Evolutionary conservation across 306 rosid genomes (phyloP).

Genomic region (Ceratonia siliqua): DNA sequence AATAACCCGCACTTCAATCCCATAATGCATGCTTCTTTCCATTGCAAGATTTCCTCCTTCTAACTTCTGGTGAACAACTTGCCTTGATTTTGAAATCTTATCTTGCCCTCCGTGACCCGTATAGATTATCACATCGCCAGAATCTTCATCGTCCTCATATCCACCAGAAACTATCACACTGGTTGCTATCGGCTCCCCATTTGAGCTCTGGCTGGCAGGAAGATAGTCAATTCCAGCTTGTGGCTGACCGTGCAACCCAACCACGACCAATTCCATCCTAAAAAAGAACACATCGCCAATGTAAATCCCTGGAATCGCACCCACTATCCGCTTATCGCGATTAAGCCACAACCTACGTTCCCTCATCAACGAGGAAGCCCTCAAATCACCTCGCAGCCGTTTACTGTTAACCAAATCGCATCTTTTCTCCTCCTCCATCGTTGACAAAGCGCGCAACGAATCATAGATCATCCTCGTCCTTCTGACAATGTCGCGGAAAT

Average conservation of each 20-base stretch:
- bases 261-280: conserved; percentile 84
- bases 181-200: conserved; percentile 91
- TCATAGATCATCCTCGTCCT: conserved; percentile 77
- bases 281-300: conserved; percentile 83
- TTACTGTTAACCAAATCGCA: conserved; percentile 26
- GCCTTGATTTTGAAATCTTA: conserved; percentile 52
- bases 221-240: conserved; percentile 96
- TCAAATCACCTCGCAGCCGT: conserved; percentile 59
- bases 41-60: conserved; percentile 91
- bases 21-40: conserved; percentile 94
- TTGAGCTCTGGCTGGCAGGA: conserved; percentile 78
- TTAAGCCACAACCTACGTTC: conserved; percentile 77
- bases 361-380: conserved; percentile 65
- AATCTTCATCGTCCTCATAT: conserved; percentile 85
- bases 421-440: conserved; percentile 55
- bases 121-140: conserved; percentile 78
- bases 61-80: conserved; percentile 78
- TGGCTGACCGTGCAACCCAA: conserved; percentile 86
- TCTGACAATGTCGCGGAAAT: conserved; percentile 63
- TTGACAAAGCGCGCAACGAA: conserved; percentile 57
- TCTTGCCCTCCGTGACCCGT: conserved; percentile 98
- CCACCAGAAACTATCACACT: conserved; percentile 93
- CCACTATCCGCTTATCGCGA: conserved; percentile 86
- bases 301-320: conserved; percentile 83
- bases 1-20: conserved; percentile 91